Evolutionary conservation across 176 grass and related monocot species (phyloP).

Genomic region (Rhynchospora pubera): DNA sequence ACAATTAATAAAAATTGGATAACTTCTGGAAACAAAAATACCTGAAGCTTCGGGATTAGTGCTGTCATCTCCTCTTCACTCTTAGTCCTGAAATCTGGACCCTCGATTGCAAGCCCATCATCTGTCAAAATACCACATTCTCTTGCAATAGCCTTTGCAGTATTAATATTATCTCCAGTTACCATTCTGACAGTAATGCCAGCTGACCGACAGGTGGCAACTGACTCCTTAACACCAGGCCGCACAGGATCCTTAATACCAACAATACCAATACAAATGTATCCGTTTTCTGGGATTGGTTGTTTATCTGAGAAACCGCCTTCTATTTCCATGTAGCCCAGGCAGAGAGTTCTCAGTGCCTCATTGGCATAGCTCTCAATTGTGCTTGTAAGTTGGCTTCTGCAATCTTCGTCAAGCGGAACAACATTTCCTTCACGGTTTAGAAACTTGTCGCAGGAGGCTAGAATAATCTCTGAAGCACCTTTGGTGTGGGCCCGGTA

Average conservation of each 20-base stretch:
- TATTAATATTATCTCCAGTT: conserved; percentile 97
- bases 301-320: conserved; percentile 50
- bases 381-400: conserved; percentile 43
- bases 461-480: conserved; percentile 90
- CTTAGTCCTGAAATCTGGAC: conserved; percentile 72
- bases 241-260: conserved; percentile 91
- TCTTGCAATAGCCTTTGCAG: conserved; percentile 87
- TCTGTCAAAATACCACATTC: conserved; percentile 94
- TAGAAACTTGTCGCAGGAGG: conserved; percentile 63
- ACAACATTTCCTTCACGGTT: conserved; percentile 51
- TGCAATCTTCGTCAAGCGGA: conserved; percentile 45
- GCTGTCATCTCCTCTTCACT: conserved; percentile 50
- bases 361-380: conserved; percentile 84
- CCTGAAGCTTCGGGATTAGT: conserved; percentile 85
- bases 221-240: conserved; percentile 88
- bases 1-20: background rate
- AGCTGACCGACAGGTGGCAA: conserved; percentile 78
- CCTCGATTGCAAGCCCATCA: conserved; percentile 82
- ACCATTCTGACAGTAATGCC: conserved; percentile 97
- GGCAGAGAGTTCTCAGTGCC: conserved; percentile 82
- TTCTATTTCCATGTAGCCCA: conserved; percentile 68
- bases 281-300: conserved; percentile 57
- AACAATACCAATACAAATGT: conserved; percentile 90
- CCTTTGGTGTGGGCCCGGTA: conserved; percentile 76
- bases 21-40: conserved; percentile 8